Conservation (phyloP, 1,284 basidiomycete genomes). For the Schizophyllum amplum region DNA sequence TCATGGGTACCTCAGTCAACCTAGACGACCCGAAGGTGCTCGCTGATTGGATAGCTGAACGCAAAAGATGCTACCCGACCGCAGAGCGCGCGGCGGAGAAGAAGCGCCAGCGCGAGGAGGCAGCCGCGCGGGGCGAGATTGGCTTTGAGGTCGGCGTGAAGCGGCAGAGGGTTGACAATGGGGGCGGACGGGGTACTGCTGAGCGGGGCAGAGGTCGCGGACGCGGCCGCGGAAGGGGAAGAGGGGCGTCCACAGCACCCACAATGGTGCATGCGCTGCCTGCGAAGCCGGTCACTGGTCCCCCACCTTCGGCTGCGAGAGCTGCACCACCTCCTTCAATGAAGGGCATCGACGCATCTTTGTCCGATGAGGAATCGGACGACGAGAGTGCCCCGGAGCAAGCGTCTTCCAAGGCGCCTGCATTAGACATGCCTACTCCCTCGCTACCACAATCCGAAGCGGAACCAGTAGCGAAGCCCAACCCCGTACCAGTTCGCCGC, state of each 20-base stretch:
- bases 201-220: conserved; percentile 21
- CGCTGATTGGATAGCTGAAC: conserved; percentile 80
- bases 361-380: conserved; percentile 12
- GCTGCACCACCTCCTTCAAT: too few species aligned
- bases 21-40: conserved; percentile 80
- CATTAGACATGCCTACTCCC: neutral
- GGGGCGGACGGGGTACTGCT: conserved; percentile 9
- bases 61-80: conserved; percentile 80
- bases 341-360: neutral
- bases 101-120: conserved; percentile 66
- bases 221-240: conserved; percentile 22
- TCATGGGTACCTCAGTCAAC: conserved; percentile 73
- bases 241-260: conserved; percentile 15
- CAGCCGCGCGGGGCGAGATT: conserved; percentile 71
- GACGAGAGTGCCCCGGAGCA: conserved; percentile 45
- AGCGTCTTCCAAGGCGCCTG: conserved; percentile 4
- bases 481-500: neutral
- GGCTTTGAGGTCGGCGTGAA: conserved; percentile 26
- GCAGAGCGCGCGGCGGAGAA: conserved; percentile 65
- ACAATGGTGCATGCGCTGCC: too few species aligned
- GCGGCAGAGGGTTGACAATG: conserved; percentile 24
- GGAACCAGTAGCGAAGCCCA: neutral
- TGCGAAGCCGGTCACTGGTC: too few species aligned
- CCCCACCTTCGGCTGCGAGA: neutral
- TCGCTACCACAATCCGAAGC: neutral